Percentiles rank a stretch among this genome's conserved stretches.
phyloP scores from a whole-genome alignment of 2,329 filamentous ascomycete genomes.

The Hypoxylon sp. region DNA sequence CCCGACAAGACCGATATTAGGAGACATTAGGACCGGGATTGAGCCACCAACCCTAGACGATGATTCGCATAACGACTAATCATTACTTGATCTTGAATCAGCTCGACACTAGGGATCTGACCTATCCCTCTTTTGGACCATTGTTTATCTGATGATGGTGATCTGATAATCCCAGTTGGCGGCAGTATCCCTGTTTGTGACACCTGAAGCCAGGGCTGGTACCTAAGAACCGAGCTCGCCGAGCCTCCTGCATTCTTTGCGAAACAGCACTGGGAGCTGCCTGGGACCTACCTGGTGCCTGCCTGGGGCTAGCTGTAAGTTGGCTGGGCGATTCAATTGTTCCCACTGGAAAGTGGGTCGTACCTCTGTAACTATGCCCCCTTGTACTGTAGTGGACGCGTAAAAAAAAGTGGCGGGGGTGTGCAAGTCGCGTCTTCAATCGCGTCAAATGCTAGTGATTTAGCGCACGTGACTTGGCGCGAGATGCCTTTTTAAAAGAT shows the following conservation, averaged over 20 bases:
- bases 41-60: conserved; percentile 18
- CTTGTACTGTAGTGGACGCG: conserved; percentile 34
- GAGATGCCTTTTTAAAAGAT: conserved; percentile 49
- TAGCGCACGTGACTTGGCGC: conserved; percentile 52
- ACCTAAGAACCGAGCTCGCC: conserved; percentile 30
- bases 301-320: neutral
- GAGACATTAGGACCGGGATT: conserved; percentile 36
- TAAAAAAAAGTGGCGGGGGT: conserved; percentile 49
- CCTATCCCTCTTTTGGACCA: conserved; percentile 30
- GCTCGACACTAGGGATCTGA: conserved; percentile 34
- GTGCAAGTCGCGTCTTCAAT: conserved; percentile 42
- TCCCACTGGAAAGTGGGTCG: neutral
- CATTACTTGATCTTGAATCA: conserved; percentile 44
- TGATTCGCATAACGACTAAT: conserved; percentile 39
- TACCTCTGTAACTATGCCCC: neutral
- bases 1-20: conserved; percentile 42
- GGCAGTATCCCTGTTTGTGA: conserved; percentile 38
- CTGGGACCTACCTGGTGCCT: neutral
- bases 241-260: conserved; percentile 31
- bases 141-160: conserved; percentile 44
- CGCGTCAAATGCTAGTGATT: conserved; percentile 44
- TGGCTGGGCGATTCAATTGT: conserved; percentile 4
- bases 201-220: conserved; percentile 34
- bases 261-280: conserved; percentile 6
- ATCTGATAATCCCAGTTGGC: conserved; percentile 46